phyloP scores from a whole-genome alignment of 140 eudicot species.

The Erigeron philadelphicus region DNA sequence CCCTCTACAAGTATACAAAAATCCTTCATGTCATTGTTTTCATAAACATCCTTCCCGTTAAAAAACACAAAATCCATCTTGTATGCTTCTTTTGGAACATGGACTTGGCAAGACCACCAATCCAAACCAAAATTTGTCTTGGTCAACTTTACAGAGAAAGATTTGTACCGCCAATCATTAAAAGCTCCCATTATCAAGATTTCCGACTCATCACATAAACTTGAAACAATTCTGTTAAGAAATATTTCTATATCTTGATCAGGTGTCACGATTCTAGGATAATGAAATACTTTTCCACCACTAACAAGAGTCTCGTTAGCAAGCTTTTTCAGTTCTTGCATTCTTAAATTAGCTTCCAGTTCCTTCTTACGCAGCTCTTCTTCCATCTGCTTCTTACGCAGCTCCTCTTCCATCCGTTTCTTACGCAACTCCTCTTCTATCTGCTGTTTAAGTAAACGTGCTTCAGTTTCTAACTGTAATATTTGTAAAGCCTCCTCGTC shows the following conservation, averaged over 20 bases:
- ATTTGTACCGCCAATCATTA: constrained; percentile 88
- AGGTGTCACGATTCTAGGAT: constrained; percentile 68
- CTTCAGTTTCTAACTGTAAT: constrained; percentile 64
- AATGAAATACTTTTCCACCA: constrained; percentile 60
- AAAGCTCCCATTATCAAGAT: constrained; percentile 85
- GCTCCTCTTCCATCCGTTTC: constrained; percentile 47
- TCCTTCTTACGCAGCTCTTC: constrained; percentile 41
- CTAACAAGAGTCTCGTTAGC: constrained; percentile 57
- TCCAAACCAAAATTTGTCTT: constrained; percentile 68
- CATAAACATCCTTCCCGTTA: constrained; percentile 82
- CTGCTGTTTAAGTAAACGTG: constrained; percentile 22
- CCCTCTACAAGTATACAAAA: constrained; percentile 71
- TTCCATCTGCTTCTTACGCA: constrained; percentile 24
- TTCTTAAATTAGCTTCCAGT: constrained; percentile 54
- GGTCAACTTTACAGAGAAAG: constrained; percentile 49
- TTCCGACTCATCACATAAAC: constrained; percentile 57
- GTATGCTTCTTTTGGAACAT: constrained; percentile 90
- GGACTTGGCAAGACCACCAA: constrained; percentile 91
- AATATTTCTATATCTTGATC: constrained; percentile 67
- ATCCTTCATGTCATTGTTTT: constrained; percentile 75
- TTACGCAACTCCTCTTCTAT: constrained; percentile 22
- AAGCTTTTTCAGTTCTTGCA: constrained; percentile 56
- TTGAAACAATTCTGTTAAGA: constrained; percentile 63
- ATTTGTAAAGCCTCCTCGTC: constrained; percentile 37
- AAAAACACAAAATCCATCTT: constrained; percentile 76